Conservation (phyloP, 1,284 basidiomycete genomes). For the Leccinum glutinopallens region DNA sequence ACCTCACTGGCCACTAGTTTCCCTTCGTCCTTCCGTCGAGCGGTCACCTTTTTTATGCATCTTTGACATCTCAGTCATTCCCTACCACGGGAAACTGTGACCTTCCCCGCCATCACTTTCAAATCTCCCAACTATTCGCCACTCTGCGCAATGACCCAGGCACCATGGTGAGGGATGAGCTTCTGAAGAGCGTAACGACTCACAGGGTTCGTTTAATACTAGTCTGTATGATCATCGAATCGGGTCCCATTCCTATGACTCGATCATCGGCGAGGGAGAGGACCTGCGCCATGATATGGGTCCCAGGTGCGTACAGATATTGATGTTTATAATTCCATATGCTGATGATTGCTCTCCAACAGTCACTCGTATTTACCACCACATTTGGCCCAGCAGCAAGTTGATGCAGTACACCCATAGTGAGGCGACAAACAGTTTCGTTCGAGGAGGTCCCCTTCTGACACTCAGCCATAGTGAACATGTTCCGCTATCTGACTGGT, state of each 20-base stretch:
- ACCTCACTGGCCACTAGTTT: slow-evolving; percentile 10
- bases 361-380: slow-evolving; percentile 15
- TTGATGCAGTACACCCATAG: slow-evolving; percentile 10
- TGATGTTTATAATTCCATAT: background rate
- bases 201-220: slow-evolving; percentile 5
- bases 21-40: slow-evolving; percentile 9
- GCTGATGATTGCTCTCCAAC: slow-evolving; percentile 9
- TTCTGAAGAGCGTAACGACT: background rate
- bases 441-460: background rate
- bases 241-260: background rate
- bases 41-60: slow-evolving; percentile 22
- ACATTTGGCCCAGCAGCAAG: background rate
- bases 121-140: slow-evolving; percentile 1
- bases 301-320: slow-evolving; percentile 16
- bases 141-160: slow-evolving; percentile 19
- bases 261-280: slow-evolving; percentile 3
- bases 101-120: slow-evolving; percentile 4
- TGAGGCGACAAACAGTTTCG: slow-evolving; percentile 14
- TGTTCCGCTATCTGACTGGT: slow-evolving; percentile 4
- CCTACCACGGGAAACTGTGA: slow-evolving; percentile 13
- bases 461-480: slow-evolving; percentile 14
- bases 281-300: background rate
- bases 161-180: slow-evolving; percentile 14
- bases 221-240: slow-evolving; percentile 18
- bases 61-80: slow-evolving; percentile 18